These are phyloP conservation scores for Rhododendron ferrugineum DNA, from an alignment of 148 eudicot genomes.

Conservation along the genomic window DNA sequence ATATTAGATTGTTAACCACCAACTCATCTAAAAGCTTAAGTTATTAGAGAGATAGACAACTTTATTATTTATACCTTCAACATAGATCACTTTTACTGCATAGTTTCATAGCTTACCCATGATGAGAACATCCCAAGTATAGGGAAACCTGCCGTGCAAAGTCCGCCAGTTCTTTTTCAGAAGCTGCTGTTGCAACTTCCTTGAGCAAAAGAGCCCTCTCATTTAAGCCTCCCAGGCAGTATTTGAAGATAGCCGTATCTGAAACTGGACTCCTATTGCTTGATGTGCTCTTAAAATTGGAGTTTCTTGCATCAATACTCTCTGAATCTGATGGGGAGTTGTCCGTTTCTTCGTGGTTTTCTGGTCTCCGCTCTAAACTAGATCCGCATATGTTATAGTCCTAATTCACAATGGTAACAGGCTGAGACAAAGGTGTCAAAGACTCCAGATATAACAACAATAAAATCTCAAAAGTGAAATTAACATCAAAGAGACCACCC, in stretches of 20 bases:
- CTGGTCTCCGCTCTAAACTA: conserved; percentile 40
- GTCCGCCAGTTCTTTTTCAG: conserved; percentile 46
- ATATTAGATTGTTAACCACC: too few relatives aligned
- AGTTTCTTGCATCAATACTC: conserved; percentile 49
- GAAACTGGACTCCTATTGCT: conserved; percentile 40
- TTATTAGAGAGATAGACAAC: too few relatives aligned
- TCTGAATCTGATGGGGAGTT: conserved; percentile 62
- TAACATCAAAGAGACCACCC: background rate
- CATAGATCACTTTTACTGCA: background rate
- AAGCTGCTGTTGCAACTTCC: conserved; percentile 51
- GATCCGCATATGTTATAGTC: conserved; percentile 29
- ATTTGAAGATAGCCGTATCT: conserved; percentile 69
- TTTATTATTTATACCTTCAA: too few relatives aligned
- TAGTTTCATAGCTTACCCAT: conserved; percentile 47
- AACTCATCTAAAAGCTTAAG: too few relatives aligned
- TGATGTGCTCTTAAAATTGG: conserved; percentile 30
- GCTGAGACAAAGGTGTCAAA: conserved; percentile 8
- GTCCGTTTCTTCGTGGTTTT: conserved; percentile 38
- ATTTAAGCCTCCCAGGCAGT: conserved; percentile 76
- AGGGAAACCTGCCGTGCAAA: conserved; percentile 73
- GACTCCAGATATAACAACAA: background rate
- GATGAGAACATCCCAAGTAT: conserved; percentile 83
- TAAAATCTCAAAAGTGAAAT: background rate
- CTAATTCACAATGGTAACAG: conserved; percentile 19
- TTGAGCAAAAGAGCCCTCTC: conserved; percentile 74